Percentiles rank a stretch among this genome's conserved stretches.
phyloP scores from a whole-genome alignment of 495 filamentous ascomycete species.

The Usnea hakonensis region DNA sequence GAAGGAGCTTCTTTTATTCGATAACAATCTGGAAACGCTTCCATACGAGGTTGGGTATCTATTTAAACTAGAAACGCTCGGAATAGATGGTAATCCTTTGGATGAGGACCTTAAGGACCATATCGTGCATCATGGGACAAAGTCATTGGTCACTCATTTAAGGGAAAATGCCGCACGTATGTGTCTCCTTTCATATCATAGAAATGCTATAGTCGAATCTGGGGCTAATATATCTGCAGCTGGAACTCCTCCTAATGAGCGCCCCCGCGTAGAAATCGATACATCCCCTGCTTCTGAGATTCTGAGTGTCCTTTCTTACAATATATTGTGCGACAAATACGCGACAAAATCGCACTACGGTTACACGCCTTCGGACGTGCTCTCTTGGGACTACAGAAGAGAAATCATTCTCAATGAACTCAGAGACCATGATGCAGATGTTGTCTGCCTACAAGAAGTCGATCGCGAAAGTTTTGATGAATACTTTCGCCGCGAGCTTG shows the following conservation, averaged over 20 bases:
- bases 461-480: slow-evolving; percentile 84
- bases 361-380: slow-evolving; percentile 69
- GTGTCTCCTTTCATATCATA: slow-evolving; percentile 20
- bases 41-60: slow-evolving; percentile 84
- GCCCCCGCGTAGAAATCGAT: slow-evolving; percentile 62
- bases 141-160: slow-evolving; percentile 70
- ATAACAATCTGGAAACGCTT: slow-evolving; percentile 75
- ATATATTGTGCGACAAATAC: slow-evolving; percentile 87
- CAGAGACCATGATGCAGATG: slow-evolving; percentile 70
- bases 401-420: slow-evolving; percentile 76
- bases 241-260: slow-evolving; percentile 63
- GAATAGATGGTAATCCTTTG: slow-evolving; percentile 86
- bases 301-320: slow-evolving; percentile 81
- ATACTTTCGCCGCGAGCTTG: slow-evolving; percentile 75
- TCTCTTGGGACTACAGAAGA: slow-evolving; percentile 79
- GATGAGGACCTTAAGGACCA: slow-evolving; percentile 62
- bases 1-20: slow-evolving; percentile 70
- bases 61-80: slow-evolving; percentile 76
- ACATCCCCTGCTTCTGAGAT: slow-evolving; percentile 50
- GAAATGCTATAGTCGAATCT: background rate
- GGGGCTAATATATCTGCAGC: slow-evolving; percentile 34
- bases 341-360: slow-evolving; percentile 78
- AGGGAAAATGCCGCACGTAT: slow-evolving; percentile 76
- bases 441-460: slow-evolving; percentile 89
- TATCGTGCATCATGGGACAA: slow-evolving; percentile 79